A percentile compares a stretch with the other conserved stretches of the same genome.
These are phyloP conservation scores for Angomonas ambiguus DNA, from an alignment of 208 protist species.

Conservation along the genomic window DNA sequence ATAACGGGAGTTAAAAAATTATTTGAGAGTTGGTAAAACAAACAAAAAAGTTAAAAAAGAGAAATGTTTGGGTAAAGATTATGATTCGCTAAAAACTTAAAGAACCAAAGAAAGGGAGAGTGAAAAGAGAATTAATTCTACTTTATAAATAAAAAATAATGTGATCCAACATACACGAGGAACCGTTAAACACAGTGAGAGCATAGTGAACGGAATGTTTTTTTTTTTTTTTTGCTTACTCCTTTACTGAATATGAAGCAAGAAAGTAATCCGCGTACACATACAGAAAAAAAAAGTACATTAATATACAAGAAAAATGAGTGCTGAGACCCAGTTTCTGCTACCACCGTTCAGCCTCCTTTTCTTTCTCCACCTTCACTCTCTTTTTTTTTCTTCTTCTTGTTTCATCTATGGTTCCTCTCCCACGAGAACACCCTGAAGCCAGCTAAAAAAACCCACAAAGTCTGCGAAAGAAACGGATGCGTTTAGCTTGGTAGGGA, in stretches of 20 bases:
- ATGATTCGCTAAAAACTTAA: neutral
- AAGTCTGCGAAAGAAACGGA: conserved; percentile 4
- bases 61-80: neutral
- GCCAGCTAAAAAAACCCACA: neutral
- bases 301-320: neutral
- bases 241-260: too few species aligned
- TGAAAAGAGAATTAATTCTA: conserved; percentile 7
- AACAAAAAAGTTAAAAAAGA: conserved; percentile 6
- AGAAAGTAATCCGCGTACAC: neutral
- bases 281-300: neutral
- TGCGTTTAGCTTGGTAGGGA: neutral
- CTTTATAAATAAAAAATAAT: conserved; percentile 13
- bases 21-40: neutral
- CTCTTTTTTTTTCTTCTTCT: neutral
- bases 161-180: neutral
- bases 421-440: neutral
- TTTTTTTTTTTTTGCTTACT: neutral
- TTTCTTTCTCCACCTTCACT: too few species aligned
- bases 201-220: neutral
- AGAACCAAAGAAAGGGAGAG: conserved; percentile 2
- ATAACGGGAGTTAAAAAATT: neutral
- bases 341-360: too few species aligned
- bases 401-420: neutral
- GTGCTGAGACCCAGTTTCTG: too few species aligned
- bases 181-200: neutral